Conservation (phyloP, 352 stramenopile genomes). For the Globisporangium viniferum region DNA sequence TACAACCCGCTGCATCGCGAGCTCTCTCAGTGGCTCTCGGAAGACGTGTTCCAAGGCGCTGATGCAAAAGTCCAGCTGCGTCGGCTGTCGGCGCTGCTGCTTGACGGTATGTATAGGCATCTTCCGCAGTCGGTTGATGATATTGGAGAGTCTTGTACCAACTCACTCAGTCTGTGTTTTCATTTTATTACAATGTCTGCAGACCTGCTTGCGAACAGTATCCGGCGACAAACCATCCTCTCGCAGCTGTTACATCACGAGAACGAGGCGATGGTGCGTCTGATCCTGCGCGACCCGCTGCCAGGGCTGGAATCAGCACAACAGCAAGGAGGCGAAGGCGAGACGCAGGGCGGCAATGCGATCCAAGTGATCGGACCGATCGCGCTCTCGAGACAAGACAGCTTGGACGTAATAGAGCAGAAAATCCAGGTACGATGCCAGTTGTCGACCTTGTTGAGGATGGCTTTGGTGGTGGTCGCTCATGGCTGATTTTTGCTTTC, state of each 20-base stretch:
- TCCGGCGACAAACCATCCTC: constrained; percentile 46
- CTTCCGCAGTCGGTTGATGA: neutral
- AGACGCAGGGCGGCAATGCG: constrained; percentile 2
- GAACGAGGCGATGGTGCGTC: constrained; percentile 42
- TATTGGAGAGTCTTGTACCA: neutral
- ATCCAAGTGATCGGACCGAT: constrained; percentile 46
- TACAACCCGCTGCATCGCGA: constrained; percentile 61
- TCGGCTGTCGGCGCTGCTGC: constrained; percentile 25
- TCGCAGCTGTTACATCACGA: constrained; percentile 38
- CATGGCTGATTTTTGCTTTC: neutral
- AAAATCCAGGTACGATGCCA: constrained; percentile 40
- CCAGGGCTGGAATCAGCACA: neutral
- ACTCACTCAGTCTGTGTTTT: neutral
- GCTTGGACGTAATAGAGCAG: constrained; percentile 48
- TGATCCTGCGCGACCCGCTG: constrained; percentile 49
- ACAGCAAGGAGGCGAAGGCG: constrained; percentile 7
- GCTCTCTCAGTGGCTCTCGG: constrained; percentile 37
- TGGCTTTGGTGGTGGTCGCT: neutral
- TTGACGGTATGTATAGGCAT: constrained; percentile 37
- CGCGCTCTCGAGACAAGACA: constrained; percentile 45
- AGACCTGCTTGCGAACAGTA: constrained; percentile 49
- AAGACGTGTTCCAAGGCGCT: constrained; percentile 37
- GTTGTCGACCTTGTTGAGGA: no score
- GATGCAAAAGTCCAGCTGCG: constrained; percentile 46
- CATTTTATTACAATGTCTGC: neutral